Base-by-base conservation (phyloP, 805 yeast genomes). In the Starmerella asiatica region DNA sequence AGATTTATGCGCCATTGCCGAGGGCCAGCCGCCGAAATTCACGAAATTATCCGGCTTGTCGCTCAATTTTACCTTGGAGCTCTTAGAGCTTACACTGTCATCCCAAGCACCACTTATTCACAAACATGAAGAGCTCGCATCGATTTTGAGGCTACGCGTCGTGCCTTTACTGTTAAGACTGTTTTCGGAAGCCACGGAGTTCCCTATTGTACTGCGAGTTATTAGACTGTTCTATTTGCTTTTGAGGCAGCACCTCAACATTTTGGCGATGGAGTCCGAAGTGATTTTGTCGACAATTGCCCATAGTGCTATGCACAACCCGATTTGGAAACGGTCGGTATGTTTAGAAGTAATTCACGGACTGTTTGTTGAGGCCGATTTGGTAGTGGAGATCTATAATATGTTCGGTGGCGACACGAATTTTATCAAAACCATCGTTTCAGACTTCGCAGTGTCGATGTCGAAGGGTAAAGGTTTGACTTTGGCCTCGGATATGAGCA, bases 111-210 rank as follows among this genome's bases (percentile, higher is more conserved):
- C 52, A 0, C 52, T 75, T 3, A 82, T 88, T 53, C 56, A 67
- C 15, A 39, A 56, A 2, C 84, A 78, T 47, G 60, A 55, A 1
- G 94, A 83, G 50, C 65, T 88, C 27, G 75, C 75, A 1, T 73
- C 68, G 47, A 58, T 85, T 11, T 59, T 86, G 19, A 65, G 88
- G 52, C 69, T 73, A 1, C 70, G 75, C 42, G 70, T 83, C 0
- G 77, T 82, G 2, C 97, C 97, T 0, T 66, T 83, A 8, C 61
- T 88, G 16, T 61, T 91, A 18, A 61, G 91, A 32, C 69, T 75
- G 27, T 68, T 85, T 36, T 68, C 83, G 12, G 67, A 67, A 18
- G 32, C 43, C 3, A 60, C 66, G 16, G 76, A 70, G 27, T 88
- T 85, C 53, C 68, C 93, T 0, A 67, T 78, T 12, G 71, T 75